Percentiles rank a stretch among this genome's conserved stretches.
phyloP scores from a whole-genome alignment of 176 grass and related monocot genomes.

The Cenchrus fungigraminus region DNA sequence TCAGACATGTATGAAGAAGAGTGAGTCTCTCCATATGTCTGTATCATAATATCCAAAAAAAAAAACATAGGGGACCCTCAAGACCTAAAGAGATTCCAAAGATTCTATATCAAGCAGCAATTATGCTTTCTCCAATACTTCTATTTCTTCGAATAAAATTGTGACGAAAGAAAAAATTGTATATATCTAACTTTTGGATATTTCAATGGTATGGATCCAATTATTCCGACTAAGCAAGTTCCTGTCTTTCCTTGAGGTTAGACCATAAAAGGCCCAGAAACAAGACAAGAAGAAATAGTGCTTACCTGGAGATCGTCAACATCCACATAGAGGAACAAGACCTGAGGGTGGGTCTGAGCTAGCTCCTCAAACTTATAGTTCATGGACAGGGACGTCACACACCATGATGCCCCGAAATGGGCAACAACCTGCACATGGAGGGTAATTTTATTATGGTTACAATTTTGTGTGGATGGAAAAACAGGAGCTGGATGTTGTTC shows the following conservation, averaged over 20 bases:
- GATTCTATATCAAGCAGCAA: neutral
- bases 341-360: slow-evolving; percentile 66
- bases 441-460: neutral
- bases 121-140: neutral
- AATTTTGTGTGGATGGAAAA: neutral
- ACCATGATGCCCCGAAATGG: slow-evolving; percentile 94
- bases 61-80: neutral
- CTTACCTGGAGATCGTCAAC: slow-evolving; percentile 90
- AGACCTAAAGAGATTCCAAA: neutral
- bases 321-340: slow-evolving; percentile 80
- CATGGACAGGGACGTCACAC: slow-evolving; percentile 92
- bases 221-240: neutral
- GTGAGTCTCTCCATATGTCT: neutral
- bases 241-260: neutral
- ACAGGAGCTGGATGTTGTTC: neutral
- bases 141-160: neutral
- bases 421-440: slow-evolving; percentile 59
- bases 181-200: too few relatives aligned
- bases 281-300: neutral
- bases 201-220: too few relatives aligned
- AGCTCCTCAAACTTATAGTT: slow-evolving; percentile 93
- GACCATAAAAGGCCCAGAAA: neutral
- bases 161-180: neutral
- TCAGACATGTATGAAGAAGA: neutral
- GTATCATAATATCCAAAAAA: neutral